Evolutionary conservation across 2,329 filamentous ascomycete genomes (phyloP), one percentile per base, ranked within the genome.

Genomic region (Graphilbum sp.): DNA sequence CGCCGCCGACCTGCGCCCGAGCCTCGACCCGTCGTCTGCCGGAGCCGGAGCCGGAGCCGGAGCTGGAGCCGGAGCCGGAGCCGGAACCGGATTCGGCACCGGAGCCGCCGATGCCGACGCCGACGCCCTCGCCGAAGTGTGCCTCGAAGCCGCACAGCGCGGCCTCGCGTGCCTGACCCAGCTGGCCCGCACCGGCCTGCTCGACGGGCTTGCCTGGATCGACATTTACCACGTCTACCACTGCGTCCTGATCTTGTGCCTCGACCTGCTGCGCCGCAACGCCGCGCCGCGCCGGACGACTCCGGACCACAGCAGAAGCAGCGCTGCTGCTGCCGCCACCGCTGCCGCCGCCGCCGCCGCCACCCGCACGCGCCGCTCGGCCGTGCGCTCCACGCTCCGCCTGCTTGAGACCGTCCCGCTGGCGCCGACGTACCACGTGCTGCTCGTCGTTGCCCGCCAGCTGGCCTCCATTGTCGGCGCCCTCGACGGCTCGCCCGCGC

Each of bases 141-240:
- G 58, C 40, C 48, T 56, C 15, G 51, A 55, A 11, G 58, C 57
- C 4, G 57, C 58, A 3, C 53, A 54, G 27, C 44, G 46, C 1
- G 43, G 57, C 10, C 50, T 53, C 21, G 50, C 48, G 12, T 49
- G 57, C 21, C 41, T 62, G 4, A 46, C 55, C 16, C 51, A 54
- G 35, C 49, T 62, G 0, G 56, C 57, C n/a, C 37, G 49, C 3
- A 50, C 55, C 31, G 49, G 50, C 5, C 55, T 53, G 31, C 59
- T 62, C 36, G 56, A 62, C 42, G 46, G 54, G n/a, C 51, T 57
- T 15, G 55, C 54, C 2, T 59, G 56, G 54, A 59, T 53, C 47
- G 60, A 63, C 36, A 46, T 57, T 5, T 63, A 57, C 51, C 61
- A 56, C 32, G 46, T 55, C 3, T 52, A 61, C 32, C 40, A 46